Evolutionary conservation across 306 rosid genomes (phyloP).

Genomic region (Purshia tridentata): DNA sequence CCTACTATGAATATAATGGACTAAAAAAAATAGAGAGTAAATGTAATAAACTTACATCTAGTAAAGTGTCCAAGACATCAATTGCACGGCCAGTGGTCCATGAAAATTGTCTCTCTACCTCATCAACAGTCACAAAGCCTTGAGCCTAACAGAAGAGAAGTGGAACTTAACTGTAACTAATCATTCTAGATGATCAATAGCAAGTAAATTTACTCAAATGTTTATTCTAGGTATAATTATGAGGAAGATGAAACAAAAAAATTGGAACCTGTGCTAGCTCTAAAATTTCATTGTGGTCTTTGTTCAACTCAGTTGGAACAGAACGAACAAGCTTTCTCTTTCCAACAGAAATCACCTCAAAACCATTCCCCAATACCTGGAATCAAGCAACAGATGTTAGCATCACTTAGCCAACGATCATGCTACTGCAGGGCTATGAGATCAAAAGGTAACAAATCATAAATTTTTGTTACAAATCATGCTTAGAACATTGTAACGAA

Average conservation of each 20-base stretch:
- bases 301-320: conserved; percentile 97
- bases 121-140: conserved; percentile 82
- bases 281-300: conserved; percentile 92
- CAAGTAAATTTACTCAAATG: background rate
- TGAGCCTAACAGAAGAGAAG: conserved; percentile 53
- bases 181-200: background rate
- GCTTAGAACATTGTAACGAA: background rate
- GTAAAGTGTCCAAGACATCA: conserved; percentile 86
- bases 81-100: conserved; percentile 89
- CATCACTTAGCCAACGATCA: conserved; percentile 17
- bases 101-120: conserved; percentile 76
- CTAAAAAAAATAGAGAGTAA: background rate
- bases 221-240: background rate
- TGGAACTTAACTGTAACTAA: background rate
- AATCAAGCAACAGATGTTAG: conserved; percentile 27
- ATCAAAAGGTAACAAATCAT: background rate
- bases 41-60: conserved; percentile 57
- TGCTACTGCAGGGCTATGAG: background rate
- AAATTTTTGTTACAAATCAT: too few relatives aligned
- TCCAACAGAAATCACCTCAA: conserved; percentile 92
- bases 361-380: conserved; percentile 91
- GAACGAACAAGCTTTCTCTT: conserved; percentile 94
- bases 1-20: background rate
- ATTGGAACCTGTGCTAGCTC: conserved; percentile 92
- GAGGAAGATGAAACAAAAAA: background rate